Evolutionary conservation across 768 basidiomycete species (phyloP).

Genomic region (Chalciporus piperatus): DNA sequence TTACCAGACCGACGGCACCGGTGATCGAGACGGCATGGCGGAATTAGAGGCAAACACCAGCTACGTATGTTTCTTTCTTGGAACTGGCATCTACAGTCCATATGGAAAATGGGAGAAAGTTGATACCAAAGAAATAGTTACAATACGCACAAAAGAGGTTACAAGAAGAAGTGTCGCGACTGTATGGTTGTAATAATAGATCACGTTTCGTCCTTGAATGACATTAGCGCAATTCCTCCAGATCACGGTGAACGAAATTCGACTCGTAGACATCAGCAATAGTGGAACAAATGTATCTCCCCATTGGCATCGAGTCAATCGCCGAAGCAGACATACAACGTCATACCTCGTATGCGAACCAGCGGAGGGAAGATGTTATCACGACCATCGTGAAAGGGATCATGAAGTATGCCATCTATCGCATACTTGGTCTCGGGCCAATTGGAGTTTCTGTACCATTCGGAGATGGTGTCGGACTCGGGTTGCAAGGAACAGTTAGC

Average conservation of each 20-base stretch:
- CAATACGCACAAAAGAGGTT: slow-evolving; percentile 19
- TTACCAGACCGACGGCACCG: slow-evolving; percentile 20
- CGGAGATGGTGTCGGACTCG: slow-evolving; percentile 5
- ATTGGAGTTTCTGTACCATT: background rate
- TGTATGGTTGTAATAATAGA: slow-evolving; percentile 17
- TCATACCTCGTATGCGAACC: slow-evolving; percentile 23
- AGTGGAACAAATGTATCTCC: slow-evolving; percentile 3
- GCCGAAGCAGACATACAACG: slow-evolving; percentile 18
- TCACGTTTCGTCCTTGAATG: no score
- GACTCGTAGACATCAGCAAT: slow-evolving; percentile 8
- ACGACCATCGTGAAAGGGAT: slow-evolving; percentile 17
- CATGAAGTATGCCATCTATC: slow-evolving; percentile 22
- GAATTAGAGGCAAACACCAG: slow-evolving; percentile 14
- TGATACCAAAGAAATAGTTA: slow-evolving; percentile 14
- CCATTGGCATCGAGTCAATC: slow-evolving; percentile 15
- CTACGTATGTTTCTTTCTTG: slow-evolving; percentile 21
- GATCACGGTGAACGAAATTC: no score
- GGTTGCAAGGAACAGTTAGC: background rate
- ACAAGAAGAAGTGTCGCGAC: slow-evolving; percentile 6
- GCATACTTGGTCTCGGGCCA: slow-evolving; percentile 7
- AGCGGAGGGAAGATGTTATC: slow-evolving; percentile 22
- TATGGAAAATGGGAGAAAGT: slow-evolving; percentile 22
- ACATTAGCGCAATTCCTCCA: no score
- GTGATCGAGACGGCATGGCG: slow-evolving; percentile 4
- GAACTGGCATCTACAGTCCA: slow-evolving; percentile 20